These are phyloP conservation scores for Phalaenopsis hybrid DNA, from an alignment of 116 monocot species.

Conservation along the genomic window DNA sequence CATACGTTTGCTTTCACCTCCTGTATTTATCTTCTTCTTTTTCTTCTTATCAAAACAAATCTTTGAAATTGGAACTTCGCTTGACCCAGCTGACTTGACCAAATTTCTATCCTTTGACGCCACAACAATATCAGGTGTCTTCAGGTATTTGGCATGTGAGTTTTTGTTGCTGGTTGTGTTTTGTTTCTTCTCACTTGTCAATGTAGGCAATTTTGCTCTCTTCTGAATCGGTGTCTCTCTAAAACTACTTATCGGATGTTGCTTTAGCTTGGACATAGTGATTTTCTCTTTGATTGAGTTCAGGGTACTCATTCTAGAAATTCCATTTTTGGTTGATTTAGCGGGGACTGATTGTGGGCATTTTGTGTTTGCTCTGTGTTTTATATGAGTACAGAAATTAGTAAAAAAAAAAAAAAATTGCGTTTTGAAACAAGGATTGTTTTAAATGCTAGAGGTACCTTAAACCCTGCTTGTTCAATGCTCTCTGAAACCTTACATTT, in stretches of 20 bases:
- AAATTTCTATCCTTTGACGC: conserved; percentile 16
- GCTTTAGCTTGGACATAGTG: conserved; percentile 26
- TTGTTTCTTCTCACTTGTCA: conserved; percentile 21
- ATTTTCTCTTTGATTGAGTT: conserved; percentile 38
- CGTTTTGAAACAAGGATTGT: not conserved
- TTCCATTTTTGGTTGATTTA: conserved; percentile 46
- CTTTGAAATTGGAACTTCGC: conserved; percentile 21
- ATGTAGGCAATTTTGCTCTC: conserved; percentile 13
- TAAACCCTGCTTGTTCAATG: conserved; percentile 20
- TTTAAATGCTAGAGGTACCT: conserved; percentile 23
- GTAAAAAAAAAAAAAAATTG: not conserved
- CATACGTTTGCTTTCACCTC: conserved; percentile 12
- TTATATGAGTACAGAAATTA: not conserved
- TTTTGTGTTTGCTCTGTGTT: conserved; percentile 29
- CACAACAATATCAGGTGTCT: conserved; percentile 5
- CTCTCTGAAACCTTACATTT: conserved; percentile 47
- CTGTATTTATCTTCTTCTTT: conserved; percentile 43
- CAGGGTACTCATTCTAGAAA: conserved; percentile 22
- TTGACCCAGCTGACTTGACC: conserved; percentile 17
- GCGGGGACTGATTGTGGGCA: conserved; percentile 66
- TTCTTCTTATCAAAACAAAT: conserved; percentile 28
- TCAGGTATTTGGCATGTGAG: conserved; percentile 12
- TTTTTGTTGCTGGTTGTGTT: conserved; percentile 31
- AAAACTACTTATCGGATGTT: conserved; percentile 52
- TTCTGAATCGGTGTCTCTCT: conserved; percentile 32